Percentiles rank a stretch among this genome's conserved stretches.
Conservation (phyloP, 2,329 filamentous ascomycete genomes). For the Diaporthe sp. region DNA sequence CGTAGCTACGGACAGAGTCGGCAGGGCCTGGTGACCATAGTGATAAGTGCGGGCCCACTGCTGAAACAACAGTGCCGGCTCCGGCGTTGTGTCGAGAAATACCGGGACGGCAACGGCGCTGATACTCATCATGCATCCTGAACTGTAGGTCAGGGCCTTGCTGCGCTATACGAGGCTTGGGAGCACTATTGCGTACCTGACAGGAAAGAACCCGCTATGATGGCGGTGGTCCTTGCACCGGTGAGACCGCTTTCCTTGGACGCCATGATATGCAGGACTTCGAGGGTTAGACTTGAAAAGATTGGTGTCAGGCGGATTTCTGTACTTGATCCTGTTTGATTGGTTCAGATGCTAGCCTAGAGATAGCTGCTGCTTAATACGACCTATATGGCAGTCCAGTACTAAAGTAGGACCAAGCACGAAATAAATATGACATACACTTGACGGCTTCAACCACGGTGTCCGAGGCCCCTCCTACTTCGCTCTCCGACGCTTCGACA, state of each 20-base stretch:
- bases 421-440: neutral
- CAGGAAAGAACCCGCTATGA: constrained; percentile 22
- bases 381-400: neutral
- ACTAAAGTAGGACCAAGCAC: neutral
- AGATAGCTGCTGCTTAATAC: neutral
- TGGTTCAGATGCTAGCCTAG: neutral
- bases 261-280: neutral
- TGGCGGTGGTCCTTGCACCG: neutral
- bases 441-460: neutral
- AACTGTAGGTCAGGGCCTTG: neutral
- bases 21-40: constrained; percentile 48
- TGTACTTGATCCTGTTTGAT: neutral
- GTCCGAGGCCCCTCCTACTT: neutral
- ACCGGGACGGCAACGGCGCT: constrained; percentile 48
- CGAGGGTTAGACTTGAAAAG: neutral
- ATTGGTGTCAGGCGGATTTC: neutral
- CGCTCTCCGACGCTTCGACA: constrained; percentile 9
- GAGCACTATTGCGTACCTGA: constrained; percentile 4
- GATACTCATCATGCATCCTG: constrained; percentile 39
- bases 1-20: constrained; percentile 46
- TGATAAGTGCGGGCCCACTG: constrained; percentile 51
- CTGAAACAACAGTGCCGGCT: constrained; percentile 44
- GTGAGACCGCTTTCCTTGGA: neutral
- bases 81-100: constrained; percentile 46
- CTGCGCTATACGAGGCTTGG: no score